These are phyloP conservation scores for Lentinula detonsa DNA, from an alignment of 768 basidiomycete genomes.

Conservation along the genomic window DNA sequence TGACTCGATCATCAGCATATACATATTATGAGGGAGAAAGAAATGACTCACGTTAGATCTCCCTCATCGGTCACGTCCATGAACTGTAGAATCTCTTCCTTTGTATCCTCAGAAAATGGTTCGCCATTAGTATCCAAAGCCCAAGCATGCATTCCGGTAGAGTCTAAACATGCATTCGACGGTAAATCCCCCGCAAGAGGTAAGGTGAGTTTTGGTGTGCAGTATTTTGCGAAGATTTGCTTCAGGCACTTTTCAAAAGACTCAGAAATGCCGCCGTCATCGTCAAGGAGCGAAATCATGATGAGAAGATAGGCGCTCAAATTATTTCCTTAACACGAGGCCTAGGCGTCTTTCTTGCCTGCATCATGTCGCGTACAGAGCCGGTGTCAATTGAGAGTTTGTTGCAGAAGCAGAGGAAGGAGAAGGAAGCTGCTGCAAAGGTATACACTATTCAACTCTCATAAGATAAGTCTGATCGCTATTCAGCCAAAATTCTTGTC, in stretches of 20 bases:
- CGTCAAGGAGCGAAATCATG: conserved; percentile 50
- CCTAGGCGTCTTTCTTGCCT: conserved; percentile 12
- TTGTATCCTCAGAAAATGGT: conserved; percentile 71
- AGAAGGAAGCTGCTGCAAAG: conserved; percentile 88
- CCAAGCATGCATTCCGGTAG: conserved; percentile 66
- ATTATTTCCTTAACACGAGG: conserved; percentile 7
- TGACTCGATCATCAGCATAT: conserved; percentile 16
- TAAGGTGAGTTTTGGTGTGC: conserved; percentile 36
- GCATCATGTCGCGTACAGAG: conserved; percentile 49
- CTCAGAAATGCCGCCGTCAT: conserved; percentile 60
- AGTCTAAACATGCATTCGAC: conserved; percentile 46
- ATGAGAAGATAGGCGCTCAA: conserved; percentile 39
- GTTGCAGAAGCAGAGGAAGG: conserved; percentile 79
- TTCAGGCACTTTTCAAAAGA: conserved; percentile 62
- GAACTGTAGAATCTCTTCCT: conserved; percentile 71
- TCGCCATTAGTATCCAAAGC: conserved; percentile 78
- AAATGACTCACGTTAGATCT: conserved; percentile 50
- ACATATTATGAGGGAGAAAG: neutral
- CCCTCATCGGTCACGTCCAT: conserved; percentile 71
- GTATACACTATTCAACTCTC: conserved; percentile 29
- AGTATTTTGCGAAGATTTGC: conserved; percentile 79
- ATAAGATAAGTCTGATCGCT: neutral
- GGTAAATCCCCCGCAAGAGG: conserved; percentile 23
- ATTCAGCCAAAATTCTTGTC: conserved; percentile 88
- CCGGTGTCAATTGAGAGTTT: conserved; percentile 88